These are phyloP conservation scores for Hygrophorus pudorinus DNA, from an alignment of 768 basidiomycete genomes.

Conservation along the genomic window DNA sequence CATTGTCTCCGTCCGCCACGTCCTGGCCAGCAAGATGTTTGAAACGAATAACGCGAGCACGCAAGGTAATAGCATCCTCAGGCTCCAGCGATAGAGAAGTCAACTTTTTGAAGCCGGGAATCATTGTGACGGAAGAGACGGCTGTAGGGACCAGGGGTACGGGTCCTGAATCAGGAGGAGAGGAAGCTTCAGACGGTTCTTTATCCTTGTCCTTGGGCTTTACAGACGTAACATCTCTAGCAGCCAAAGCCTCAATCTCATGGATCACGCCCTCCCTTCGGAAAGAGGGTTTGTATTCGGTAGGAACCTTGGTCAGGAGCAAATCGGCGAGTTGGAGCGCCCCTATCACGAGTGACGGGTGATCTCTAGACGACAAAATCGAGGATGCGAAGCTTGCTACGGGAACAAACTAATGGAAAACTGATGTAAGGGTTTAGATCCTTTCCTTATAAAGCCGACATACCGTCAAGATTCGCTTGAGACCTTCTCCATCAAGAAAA, in stretches of 20 bases:
- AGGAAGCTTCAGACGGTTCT: conserved; percentile 23
- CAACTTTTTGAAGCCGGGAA: conserved; percentile 61
- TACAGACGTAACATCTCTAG: conserved; percentile 44
- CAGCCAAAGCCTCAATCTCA: conserved; percentile 76
- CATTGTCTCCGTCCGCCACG: conserved; percentile 45
- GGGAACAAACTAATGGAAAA: conserved; percentile 65
- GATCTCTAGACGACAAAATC: conserved; percentile 87
- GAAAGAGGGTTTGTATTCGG: conserved; percentile 82
- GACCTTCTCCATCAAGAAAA: conserved; percentile 69
- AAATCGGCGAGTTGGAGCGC: conserved; percentile 92
- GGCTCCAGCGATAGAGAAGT: conserved; percentile 65
- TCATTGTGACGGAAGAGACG: conserved; percentile 27
- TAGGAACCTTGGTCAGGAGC: conserved; percentile 73
- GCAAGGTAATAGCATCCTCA: conserved; percentile 84
- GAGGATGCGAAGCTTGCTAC: conserved; percentile 93
- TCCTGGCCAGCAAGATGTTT: conserved; percentile 59
- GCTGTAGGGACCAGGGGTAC: conserved; percentile 27
- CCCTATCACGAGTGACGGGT: conserved; percentile 74
- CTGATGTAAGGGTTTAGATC: not conserved
- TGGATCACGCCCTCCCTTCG: conserved; percentile 94
- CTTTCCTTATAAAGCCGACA: conserved; percentile 17
- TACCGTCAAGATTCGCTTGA: conserved; percentile 73
- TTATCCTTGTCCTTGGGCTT: conserved; percentile 43
- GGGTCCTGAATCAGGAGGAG: conserved; percentile 30
- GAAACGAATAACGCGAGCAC: conserved; percentile 85